Percentiles rank a stretch among this genome's conserved stretches.
Evolutionary conservation across 2,329 filamentous ascomycete genomes (phyloP).

Genomic region (Fusarium ambrosium): DNA sequence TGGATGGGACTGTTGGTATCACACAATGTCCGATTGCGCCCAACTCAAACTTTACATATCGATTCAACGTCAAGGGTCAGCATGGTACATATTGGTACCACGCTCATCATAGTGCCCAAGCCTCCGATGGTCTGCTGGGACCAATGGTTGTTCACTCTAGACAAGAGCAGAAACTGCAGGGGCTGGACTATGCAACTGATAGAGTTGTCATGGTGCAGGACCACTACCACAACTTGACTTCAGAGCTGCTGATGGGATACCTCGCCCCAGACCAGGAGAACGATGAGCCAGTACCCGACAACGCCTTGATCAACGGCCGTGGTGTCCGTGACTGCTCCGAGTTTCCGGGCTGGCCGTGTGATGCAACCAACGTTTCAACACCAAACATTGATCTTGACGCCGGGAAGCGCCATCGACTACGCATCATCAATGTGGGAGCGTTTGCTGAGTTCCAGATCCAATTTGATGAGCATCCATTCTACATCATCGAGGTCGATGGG

Average conservation of each 20-base stretch:
- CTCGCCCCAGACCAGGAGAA: constrained; percentile 67
- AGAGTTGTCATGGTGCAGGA: constrained; percentile 77
- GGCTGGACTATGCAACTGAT: constrained; percentile 58
- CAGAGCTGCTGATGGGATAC: constrained; percentile 65
- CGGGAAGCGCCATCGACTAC: constrained; percentile 72
- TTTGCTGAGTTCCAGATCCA: constrained; percentile 81
- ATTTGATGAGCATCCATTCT: constrained; percentile 75
- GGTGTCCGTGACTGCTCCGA: constrained; percentile 52
- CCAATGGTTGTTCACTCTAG: constrained; percentile 76
- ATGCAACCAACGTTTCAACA: constrained; percentile 54
- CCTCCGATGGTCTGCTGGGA: constrained; percentile 77
- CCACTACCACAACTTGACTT: constrained; percentile 75
- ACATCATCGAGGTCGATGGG: constrained; percentile 78
- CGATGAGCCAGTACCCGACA: constrained; percentile 76
- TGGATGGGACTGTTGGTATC: constrained; percentile 79
- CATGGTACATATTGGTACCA: constrained; percentile 72
- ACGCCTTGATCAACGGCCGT: constrained; percentile 73
- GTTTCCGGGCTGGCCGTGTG: constrained; percentile 59
- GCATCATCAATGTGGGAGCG: constrained; percentile 77
- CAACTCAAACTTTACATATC: constrained; percentile 73
- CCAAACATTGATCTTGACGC: constrained; percentile 63
- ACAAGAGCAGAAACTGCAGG: constrained; percentile 51
- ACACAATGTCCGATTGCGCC: constrained; percentile 77
- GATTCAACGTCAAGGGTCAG: constrained; percentile 71
- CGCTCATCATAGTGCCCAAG: constrained; percentile 73